phyloP scores from a whole-genome alignment of 2,329 filamentous ascomycete species.

The Aspergillus oerlinghausenensis region DNA sequence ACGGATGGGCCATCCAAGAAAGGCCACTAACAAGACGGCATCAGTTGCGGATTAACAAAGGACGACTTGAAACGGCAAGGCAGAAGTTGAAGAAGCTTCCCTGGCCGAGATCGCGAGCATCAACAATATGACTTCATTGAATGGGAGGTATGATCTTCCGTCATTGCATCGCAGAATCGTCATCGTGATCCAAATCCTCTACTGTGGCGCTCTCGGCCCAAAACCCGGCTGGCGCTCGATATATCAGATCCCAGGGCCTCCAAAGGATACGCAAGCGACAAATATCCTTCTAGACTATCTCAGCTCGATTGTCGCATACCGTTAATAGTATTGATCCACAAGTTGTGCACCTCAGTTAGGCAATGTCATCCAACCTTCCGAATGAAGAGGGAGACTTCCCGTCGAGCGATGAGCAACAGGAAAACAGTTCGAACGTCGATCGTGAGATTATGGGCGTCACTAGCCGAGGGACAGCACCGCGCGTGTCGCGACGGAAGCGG shows the following conservation, averaged over 20 bases:
- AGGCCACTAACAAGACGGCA: neutral
- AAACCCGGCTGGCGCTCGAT: neutral
- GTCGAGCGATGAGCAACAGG: neutral
- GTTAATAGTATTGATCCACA: neutral
- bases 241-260: neutral
- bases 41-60: neutral
- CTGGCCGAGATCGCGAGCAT: neutral
- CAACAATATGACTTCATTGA: neutral
- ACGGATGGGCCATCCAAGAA: too few species aligned
- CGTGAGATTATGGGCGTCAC: constrained; percentile 14
- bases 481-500: constrained; percentile 4
- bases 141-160: neutral
- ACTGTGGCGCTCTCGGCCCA: neutral
- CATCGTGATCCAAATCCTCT: neutral
- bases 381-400: constrained; percentile 5
- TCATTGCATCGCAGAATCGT: neutral
- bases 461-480: neutral
- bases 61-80: constrained; percentile 1
- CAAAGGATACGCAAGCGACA: neutral
- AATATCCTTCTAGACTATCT: neutral
- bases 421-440: constrained; percentile 10
- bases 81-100: neutral
- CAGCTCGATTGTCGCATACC: neutral
- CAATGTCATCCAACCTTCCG: constrained; percentile 8
- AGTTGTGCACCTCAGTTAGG: neutral